phyloP scores from a whole-genome alignment of 2,329 filamentous ascomycete species.

The Monilinia fructicola region DNA sequence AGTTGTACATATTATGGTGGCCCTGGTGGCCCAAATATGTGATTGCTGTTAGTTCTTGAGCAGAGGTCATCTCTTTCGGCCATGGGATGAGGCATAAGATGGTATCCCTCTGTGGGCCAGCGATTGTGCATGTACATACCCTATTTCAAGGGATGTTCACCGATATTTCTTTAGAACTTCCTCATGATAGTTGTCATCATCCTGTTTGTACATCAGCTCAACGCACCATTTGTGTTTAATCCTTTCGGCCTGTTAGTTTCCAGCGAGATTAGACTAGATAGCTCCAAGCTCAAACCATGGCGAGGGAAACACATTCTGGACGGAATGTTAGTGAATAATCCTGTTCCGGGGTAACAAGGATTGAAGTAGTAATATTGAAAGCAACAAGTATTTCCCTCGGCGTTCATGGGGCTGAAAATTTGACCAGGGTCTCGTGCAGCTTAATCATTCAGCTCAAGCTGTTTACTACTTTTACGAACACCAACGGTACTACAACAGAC shows the following conservation, averaged over 20 bases:
- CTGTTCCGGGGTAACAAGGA: neutral
- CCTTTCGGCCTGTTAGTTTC: neutral
- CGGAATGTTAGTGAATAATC: neutral
- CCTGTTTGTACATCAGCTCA: neutral
- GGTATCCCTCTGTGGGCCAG: neutral
- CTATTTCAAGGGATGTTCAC: neutral
- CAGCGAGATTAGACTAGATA: too few species aligned
- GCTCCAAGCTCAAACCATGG: neutral
- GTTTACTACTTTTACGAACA: neutral
- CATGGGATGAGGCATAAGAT: too few species aligned
- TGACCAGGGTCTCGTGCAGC: constrained; percentile 4
- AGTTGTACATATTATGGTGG: neutral
- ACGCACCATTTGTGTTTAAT: neutral
- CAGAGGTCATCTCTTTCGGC: too few species aligned
- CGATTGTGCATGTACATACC: neutral
- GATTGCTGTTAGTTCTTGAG: neutral
- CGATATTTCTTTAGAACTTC: neutral
- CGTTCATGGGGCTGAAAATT: neutral
- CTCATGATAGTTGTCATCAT: neutral
- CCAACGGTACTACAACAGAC: neutral
- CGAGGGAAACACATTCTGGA: neutral
- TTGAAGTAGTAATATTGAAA: neutral
- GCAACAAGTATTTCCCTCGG: neutral
- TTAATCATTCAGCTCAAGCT: neutral
- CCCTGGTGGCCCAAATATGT: neutral